Evolutionary conservation across 2,329 filamentous ascomycete genomes (phyloP), one percentile per base, ranked within the genome.

Genomic region (Acarospora socialis): DNA sequence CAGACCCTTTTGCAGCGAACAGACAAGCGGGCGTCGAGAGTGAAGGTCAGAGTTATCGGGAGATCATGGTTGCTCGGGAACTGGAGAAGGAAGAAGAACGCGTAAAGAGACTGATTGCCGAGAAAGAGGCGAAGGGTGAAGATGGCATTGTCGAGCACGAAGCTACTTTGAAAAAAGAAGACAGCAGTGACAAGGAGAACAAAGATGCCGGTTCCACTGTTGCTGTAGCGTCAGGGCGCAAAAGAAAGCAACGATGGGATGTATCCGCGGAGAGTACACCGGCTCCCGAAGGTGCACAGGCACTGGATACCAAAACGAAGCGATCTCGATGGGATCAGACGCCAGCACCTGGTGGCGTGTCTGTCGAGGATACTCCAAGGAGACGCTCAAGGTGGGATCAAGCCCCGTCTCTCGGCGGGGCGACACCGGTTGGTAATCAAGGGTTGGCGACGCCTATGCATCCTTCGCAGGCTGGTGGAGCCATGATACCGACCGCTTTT

Each of bases 191-290:
- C 43, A 80, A 83, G 53, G 80, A 86, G 51, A 81, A 78, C 40
- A 66, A 64, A 25, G 79, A 86, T 32, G 67, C 70, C 38, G 77
- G 75, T 27, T 69, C 78, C 31, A 68, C 80, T 29, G 70, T 78
- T 46, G 64, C 68, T 41, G 69, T 67, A 28, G 58, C 67, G 6
- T 62, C 70, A 15, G 71, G 74, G 20, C 71, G 77, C 38, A 90
- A 90, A 67, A 74, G 86, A 49, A 94, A 93, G 68, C 83, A 92
- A 66, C 74, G 90, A 56, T 98, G 90, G 90, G 87, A 94, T 55
- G 76, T 86, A 13, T 64, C 75, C n/a, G 63, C 68, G 5, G 65
- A 70, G 22, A 57, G 61, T 4, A 58, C 63, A 4, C 64, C 70
- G 21, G 63, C 66, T 14, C 49, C 59, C 10, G 57, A 65, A 28